Conservation (phyloP, 805 yeast genomes). For the Teunomyces cretensis region DNA sequence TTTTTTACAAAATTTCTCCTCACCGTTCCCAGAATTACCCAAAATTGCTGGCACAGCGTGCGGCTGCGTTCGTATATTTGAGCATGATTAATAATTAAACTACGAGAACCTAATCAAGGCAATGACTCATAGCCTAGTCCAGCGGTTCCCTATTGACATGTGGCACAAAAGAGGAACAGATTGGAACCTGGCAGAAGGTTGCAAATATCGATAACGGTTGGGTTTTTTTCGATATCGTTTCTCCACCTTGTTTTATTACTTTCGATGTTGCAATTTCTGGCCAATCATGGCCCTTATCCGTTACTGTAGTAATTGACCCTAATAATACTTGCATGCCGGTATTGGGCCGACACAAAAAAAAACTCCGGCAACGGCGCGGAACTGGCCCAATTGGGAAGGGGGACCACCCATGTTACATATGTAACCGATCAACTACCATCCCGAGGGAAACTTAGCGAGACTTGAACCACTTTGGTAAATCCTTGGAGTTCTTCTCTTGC, state of each 20-base stretch:
- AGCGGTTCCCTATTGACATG: not conserved
- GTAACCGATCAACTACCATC: no score
- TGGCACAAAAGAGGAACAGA: not conserved
- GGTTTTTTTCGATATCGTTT: no score
- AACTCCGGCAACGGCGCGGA: constrained; percentile 4
- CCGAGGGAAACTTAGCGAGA: not conserved
- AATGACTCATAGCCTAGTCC: not conserved
- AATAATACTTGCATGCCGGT: not conserved
- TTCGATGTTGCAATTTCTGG: not conserved
- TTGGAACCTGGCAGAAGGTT: not conserved
- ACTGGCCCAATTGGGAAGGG: not conserved
- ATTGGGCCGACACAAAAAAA: not conserved
- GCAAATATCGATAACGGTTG: not conserved
- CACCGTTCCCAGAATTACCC: not conserved
- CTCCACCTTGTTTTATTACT: no score
- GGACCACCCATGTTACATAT: no score
- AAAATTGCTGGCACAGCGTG: not conserved
- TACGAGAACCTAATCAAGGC: not conserved
- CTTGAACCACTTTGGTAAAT: constrained; percentile 15
- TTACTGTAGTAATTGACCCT: constrained; percentile 1
- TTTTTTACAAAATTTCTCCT: constrained; percentile 4
- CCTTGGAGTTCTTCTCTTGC: not conserved
- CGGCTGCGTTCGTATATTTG: constrained; percentile 2
- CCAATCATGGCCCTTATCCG: constrained; percentile 2
- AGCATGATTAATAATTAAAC: not conserved